Percentiles rank a stretch among this genome's conserved stretches.
These are phyloP conservation scores for Camellia granthamiana DNA, from an alignment of 148 eudicot genomes.

Conservation along the genomic window DNA sequence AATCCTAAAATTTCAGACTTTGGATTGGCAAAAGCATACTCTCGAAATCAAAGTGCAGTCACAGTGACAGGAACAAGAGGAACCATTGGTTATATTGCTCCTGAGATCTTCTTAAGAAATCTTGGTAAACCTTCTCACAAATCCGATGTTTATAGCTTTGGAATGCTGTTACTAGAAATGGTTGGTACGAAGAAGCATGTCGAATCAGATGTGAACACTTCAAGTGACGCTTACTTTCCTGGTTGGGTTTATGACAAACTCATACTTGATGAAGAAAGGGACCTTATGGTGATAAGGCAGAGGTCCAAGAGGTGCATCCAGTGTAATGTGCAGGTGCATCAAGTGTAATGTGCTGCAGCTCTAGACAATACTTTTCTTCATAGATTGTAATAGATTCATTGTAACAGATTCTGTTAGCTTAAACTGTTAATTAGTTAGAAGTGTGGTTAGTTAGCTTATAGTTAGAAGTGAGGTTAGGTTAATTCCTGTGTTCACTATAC, in stretches of 20 bases:
- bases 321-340: no score
- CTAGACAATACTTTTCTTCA: no score
- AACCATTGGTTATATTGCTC: constrained; percentile 20
- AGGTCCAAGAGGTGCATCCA: no score
- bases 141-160: constrained; percentile 22
- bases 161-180: constrained; percentile 18
- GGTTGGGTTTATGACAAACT: constrained; percentile 16
- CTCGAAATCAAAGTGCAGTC: constrained; percentile 13
- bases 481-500: no score
- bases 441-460: no score
- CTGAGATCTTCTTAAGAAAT: constrained; percentile 17
- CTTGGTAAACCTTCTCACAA: constrained; percentile 13
- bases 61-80: constrained; percentile 15
- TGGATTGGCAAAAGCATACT: constrained; percentile 18
- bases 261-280: background rate
- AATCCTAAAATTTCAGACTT: constrained; percentile 20
- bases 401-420: no score
- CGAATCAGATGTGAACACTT: background rate
- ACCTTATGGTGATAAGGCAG: no score
- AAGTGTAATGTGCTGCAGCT: no score
- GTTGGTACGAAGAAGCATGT: background rate
- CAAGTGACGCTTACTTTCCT: constrained; percentile 15
- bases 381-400: no score
- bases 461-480: no score
- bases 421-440: no score